These are phyloP conservation scores for Fusarium sp. DNA, from an alignment of 2,329 filamentous ascomycete species.

Conservation along the genomic window DNA sequence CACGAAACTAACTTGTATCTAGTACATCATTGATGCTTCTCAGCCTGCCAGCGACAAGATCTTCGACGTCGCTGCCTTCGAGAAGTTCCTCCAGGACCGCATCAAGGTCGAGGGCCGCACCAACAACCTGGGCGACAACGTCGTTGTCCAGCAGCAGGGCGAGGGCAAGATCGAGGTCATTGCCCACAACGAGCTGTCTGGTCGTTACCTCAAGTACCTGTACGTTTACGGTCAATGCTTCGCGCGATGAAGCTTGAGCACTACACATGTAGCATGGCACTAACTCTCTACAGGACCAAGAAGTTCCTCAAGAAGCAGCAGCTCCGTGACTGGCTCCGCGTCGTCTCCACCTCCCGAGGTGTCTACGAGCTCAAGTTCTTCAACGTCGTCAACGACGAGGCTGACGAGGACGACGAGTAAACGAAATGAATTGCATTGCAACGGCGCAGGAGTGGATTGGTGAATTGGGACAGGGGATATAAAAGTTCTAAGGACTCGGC, in stretches of 20 bases:
- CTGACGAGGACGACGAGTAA: constrained; percentile 99
- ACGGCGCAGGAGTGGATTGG: constrained; percentile 53
- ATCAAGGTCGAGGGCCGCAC: constrained; percentile 99
- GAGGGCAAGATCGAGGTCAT: constrained; percentile 99
- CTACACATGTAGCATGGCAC: neutral
- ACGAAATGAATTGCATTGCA: constrained; percentile 55
- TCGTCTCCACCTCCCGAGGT: constrained; percentile 97
- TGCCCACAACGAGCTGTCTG: constrained; percentile 97
- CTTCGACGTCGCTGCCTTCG: constrained; percentile 98
- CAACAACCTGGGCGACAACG: constrained; percentile 95
- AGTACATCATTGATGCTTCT: constrained; percentile 99
- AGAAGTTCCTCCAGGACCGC: constrained; percentile 99
- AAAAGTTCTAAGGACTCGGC: constrained; percentile 50
- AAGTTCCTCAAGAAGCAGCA: constrained; percentile 99
- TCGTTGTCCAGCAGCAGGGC: constrained; percentile 90
- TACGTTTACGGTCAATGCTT: constrained; percentile 65
- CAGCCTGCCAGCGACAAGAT: constrained; percentile 99
- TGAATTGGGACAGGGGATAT: constrained; percentile 50
- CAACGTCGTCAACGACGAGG: constrained; percentile 99
- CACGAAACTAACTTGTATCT: constrained; percentile 40
- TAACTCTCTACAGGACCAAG: constrained; percentile 81
- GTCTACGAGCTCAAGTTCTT: constrained; percentile 99
- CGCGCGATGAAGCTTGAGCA: neutral
- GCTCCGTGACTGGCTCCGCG: constrained; percentile 99
- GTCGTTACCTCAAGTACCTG: constrained; percentile 99